phyloP scores from a whole-genome alignment of 768 basidiomycete genomes.

The Pleurotus platypus region DNA sequence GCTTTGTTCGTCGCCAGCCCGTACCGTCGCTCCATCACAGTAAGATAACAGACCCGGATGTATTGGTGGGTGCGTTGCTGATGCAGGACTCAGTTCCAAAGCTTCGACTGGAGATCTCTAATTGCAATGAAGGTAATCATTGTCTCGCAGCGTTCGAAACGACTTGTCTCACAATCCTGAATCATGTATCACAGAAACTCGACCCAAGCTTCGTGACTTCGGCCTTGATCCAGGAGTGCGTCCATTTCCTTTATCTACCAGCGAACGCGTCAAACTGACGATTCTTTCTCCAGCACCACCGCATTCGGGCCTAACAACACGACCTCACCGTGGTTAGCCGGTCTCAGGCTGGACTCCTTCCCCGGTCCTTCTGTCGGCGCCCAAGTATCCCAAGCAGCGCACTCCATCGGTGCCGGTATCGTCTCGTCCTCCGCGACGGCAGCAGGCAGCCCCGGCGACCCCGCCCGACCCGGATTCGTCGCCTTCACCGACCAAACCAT shows the following conservation, averaged over 20 bases:
- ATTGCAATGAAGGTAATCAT: slow-evolving; percentile 60
- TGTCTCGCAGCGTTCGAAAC: background rate
- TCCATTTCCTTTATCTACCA: slow-evolving; percentile 8
- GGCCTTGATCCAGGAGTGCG: slow-evolving; percentile 65
- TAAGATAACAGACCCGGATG: slow-evolving; percentile 23
- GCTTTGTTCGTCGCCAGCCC: slow-evolving; percentile 53
- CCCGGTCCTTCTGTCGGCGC: slow-evolving; percentile 49
- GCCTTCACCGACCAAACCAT: slow-evolving; percentile 66
- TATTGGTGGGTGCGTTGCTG: too few species aligned
- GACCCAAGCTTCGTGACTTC: slow-evolving; percentile 55
- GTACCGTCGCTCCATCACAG: slow-evolving; percentile 64
- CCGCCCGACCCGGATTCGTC: slow-evolving; percentile 37
- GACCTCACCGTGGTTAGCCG: slow-evolving; percentile 66
- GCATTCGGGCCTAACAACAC: slow-evolving; percentile 35
- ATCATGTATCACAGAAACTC: slow-evolving; percentile 48
- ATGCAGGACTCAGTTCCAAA: slow-evolving; percentile 54
- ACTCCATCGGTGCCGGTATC: slow-evolving; percentile 58
- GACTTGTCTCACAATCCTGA: background rate
- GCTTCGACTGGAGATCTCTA: slow-evolving; percentile 80
- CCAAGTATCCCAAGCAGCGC: slow-evolving; percentile 67
- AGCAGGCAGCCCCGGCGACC: slow-evolving; percentile 36
- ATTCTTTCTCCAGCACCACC: slow-evolving; percentile 29
- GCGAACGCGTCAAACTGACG: background rate
- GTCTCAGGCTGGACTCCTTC: slow-evolving; percentile 59
- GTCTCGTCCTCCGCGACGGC: slow-evolving; percentile 57